phyloP scores from a whole-genome alignment of 164 flowering plant species.

The Liriodendron chinense region DNA sequence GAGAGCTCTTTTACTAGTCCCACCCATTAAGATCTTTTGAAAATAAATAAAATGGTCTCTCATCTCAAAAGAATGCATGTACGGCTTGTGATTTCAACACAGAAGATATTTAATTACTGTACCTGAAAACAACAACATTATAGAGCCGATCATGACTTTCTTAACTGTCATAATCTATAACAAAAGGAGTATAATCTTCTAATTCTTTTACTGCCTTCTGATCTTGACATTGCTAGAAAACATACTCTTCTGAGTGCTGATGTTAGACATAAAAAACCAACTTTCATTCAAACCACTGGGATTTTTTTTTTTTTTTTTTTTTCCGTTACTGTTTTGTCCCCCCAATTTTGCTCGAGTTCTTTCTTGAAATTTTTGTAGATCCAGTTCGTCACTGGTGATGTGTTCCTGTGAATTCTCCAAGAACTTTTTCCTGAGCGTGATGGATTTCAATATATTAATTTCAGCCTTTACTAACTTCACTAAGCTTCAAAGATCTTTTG shows the following conservation, averaged over 20 bases:
- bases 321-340: too few relatives aligned
- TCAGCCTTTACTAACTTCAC: neutral
- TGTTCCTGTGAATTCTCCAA: neutral
- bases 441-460: neutral
- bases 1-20: too few relatives aligned
- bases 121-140: neutral
- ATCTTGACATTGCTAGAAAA: neutral
- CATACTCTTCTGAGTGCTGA: neutral
- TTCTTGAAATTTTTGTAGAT: neutral
- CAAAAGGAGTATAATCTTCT: neutral
- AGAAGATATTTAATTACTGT: too few relatives aligned
- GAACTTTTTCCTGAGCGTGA: neutral
- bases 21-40: too few relatives aligned
- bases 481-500: conserved; percentile 1
- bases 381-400: neutral
- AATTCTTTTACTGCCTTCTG: neutral
- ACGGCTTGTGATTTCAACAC: too few relatives aligned
- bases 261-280: neutral
- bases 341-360: neutral
- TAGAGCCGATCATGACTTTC: neutral
- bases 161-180: neutral
- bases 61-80: too few relatives aligned
- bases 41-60: too few relatives aligned
- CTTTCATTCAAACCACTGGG: neutral
- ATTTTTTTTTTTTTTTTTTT: neutral